Conservation (phyloP, 2,329 filamentous ascomycete genomes). For the Phialophora chinensis region DNA sequence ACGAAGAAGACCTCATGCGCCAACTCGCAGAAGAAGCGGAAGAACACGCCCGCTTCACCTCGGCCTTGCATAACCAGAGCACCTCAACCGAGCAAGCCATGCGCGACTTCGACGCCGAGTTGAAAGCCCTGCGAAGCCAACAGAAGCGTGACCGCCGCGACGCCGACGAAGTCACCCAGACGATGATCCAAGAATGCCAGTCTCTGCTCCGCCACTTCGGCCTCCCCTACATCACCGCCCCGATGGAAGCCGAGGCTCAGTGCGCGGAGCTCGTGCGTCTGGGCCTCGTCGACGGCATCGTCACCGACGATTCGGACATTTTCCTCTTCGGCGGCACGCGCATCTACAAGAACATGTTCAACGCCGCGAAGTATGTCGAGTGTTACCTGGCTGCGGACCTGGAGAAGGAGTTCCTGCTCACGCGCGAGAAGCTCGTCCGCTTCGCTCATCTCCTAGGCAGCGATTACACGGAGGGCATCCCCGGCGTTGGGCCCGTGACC, state of each 20-base stretch:
- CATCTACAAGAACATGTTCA: conserved; percentile 99
- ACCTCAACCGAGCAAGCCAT: conserved; percentile 68
- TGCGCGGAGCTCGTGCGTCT: conserved; percentile 88
- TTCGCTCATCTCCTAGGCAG: conserved; percentile 90
- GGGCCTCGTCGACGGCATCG: conserved; percentile 92
- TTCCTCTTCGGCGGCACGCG: conserved; percentile 96
- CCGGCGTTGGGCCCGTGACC: conserved; percentile 90
- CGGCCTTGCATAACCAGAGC: conserved; percentile 72
- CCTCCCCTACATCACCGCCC: conserved; percentile 93
- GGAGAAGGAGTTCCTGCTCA: conserved; percentile 85
- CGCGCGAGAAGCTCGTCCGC: conserved; percentile 83
- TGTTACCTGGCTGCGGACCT: conserved; percentile 87
- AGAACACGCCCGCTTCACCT: conserved; percentile 92
- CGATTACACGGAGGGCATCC: conserved; percentile 92
- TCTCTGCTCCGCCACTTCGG: conserved; percentile 88
- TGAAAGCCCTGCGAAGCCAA: conserved; percentile 85
- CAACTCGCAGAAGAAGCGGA: conserved; percentile 89
- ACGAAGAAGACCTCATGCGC: conserved; percentile 84
- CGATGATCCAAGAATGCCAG: conserved; percentile 96
- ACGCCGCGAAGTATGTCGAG: conserved; percentile 95
- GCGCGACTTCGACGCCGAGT: conserved; percentile 82
- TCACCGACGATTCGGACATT: conserved; percentile 95
- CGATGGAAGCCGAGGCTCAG: conserved; percentile 98
- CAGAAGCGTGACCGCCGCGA: conserved; percentile 96
- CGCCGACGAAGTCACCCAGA: conserved; percentile 93